These are phyloP conservation scores for Botryosphaeria agaves DNA, from an alignment of 2,329 filamentous ascomycete species.

Conservation along the genomic window DNA sequence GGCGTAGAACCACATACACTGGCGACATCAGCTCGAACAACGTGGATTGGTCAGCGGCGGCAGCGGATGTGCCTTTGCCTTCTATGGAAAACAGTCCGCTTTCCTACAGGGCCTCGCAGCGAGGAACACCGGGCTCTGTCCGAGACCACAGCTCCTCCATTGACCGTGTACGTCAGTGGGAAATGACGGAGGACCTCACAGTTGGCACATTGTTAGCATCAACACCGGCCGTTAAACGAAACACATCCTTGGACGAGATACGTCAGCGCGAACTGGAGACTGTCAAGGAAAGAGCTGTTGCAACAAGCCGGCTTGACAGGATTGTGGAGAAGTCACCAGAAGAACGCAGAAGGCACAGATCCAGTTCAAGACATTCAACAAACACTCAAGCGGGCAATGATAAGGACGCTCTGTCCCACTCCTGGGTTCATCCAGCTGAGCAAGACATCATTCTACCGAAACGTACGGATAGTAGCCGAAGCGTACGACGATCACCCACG, in stretches of 20 bases:
- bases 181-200: constrained; percentile 25
- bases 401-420: neutral
- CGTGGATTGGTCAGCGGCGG: constrained; percentile 11
- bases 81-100: constrained; percentile 26
- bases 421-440: neutral
- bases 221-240: constrained; percentile 24
- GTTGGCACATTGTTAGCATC: constrained; percentile 28
- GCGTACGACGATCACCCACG: neutral
- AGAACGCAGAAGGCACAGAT: neutral
- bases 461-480: constrained; percentile 1
- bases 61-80: constrained; percentile 19
- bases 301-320: constrained; percentile 10
- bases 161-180: constrained; percentile 13
- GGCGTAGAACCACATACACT: constrained; percentile 7
- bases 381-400: neutral
- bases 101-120: constrained; percentile 11
- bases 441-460: neutral
- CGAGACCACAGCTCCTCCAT: constrained; percentile 4
- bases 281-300: constrained; percentile 16
- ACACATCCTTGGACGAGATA: constrained; percentile 23
- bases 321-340: constrained; percentile 2
- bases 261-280: constrained; percentile 23
- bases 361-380: neutral
- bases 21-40: constrained; percentile 6
- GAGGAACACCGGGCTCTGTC: neutral